A percentile compares a stretch with the other conserved stretches of the same genome.
Evolutionary conservation across 129 eudicot genomes (phyloP).

Genomic region (Sambucus nigra): DNA sequence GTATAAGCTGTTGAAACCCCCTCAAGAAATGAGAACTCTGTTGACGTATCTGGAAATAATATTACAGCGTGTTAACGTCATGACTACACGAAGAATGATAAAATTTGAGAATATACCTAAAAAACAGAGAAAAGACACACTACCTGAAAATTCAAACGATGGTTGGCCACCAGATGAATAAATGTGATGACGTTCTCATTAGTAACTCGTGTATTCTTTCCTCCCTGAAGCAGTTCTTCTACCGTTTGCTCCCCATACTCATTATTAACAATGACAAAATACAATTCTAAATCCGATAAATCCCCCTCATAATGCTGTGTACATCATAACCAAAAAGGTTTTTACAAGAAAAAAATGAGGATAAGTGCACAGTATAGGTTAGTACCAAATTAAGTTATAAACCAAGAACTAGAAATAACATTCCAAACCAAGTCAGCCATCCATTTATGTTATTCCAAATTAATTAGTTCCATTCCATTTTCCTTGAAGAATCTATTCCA

Average conservation of each 20-base stretch:
- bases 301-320: conserved; percentile 83
- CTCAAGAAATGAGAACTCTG: conserved; percentile 87
- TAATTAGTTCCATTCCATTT: neutral
- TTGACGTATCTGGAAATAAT: conserved; percentile 70
- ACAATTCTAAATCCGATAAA: conserved; percentile 71
- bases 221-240: conserved; percentile 81
- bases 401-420: neutral
- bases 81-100: conserved; percentile 6
- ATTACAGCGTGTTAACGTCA: conserved; percentile 7
- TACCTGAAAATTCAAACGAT: conserved; percentile 91
- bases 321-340: conserved; percentile 7
- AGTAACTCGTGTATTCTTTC: conserved; percentile 72
- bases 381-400: neutral
- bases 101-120: neutral
- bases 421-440: neutral
- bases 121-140: neutral
- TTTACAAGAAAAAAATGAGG: neutral
- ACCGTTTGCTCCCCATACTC: conserved; percentile 93
- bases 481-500: neutral
- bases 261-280: conserved; percentile 79
- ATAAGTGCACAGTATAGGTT: too few relatives aligned
- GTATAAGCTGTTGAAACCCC: conserved; percentile 92
- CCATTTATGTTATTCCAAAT: too few relatives aligned
- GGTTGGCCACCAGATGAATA: conserved; percentile 93
- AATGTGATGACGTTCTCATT: conserved; percentile 82